Evolutionary conservation across 2,329 filamentous ascomycete species (phyloP).

Genomic region (Cryphonectria carpinicola): DNA sequence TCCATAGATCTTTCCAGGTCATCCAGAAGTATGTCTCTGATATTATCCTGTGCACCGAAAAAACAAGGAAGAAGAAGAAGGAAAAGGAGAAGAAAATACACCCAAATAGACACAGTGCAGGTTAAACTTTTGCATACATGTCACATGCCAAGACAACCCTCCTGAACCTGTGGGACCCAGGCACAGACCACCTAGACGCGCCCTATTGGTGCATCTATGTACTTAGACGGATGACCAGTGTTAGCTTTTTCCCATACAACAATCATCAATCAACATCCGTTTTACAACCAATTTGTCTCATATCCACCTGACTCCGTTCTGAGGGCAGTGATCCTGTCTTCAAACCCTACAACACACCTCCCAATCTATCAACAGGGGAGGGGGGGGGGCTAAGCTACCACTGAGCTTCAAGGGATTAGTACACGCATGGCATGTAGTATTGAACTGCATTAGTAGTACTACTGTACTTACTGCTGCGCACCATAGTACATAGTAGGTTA

Average conservation of each 20-base stretch:
- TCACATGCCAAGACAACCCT: not conserved
- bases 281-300: too few relatives aligned
- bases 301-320: too few relatives aligned
- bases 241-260: too few relatives aligned
- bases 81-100: not conserved
- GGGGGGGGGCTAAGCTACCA: conserved; percentile 4
- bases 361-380: not conserved
- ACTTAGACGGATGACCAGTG: too few relatives aligned
- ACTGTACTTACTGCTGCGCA: not conserved
- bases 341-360: not conserved
- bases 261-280: too few relatives aligned
- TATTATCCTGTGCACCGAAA: not conserved
- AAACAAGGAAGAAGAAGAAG: not conserved
- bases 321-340: too few relatives aligned
- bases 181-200: too few relatives aligned
- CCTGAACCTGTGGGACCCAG: too few relatives aligned
- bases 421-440: not conserved
- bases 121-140: not conserved
- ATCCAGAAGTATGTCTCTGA: not conserved
- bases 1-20: not conserved
- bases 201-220: too few relatives aligned
- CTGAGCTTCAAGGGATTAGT: conserved; percentile 19
- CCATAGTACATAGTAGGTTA: too few relatives aligned
- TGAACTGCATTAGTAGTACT: not conserved
- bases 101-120: not conserved